Evolutionary conservation across 2,329 filamentous ascomycete species (phyloP).

Genomic region (Claviceps humidiphila): DNA sequence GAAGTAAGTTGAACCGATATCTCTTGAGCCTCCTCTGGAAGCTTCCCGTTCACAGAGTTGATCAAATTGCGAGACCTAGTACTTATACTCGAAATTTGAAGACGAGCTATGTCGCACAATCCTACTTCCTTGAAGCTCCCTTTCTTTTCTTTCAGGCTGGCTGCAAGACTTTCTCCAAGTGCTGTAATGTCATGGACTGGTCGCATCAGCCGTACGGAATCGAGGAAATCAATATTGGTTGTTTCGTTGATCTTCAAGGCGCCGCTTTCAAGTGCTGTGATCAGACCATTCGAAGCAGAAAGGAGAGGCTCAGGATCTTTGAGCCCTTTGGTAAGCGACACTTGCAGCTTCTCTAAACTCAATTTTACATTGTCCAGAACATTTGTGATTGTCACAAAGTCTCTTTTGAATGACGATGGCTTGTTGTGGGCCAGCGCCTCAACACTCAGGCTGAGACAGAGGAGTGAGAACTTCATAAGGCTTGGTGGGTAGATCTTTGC

Average conservation of each 20-base stretch:
- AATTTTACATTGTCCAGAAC: background rate
- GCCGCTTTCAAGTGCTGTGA: background rate
- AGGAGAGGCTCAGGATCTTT: background rate
- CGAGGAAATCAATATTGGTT: background rate
- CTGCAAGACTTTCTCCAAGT: background rate
- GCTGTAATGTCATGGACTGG: background rate
- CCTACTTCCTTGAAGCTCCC: background rate
- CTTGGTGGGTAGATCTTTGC: background rate
- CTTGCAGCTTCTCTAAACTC: background rate
- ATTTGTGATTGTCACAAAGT: background rate
- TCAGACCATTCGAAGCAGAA: background rate
- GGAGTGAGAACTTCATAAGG: conserved; percentile 9
- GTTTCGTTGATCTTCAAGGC: background rate
- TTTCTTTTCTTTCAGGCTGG: background rate
- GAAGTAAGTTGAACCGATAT: background rate
- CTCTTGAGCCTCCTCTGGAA: background rate
- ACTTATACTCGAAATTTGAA: background rate
- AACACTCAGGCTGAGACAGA: background rate
- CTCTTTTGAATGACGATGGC: background rate
- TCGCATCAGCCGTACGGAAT: background rate
- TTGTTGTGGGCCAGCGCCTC: background rate
- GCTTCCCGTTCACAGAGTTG: background rate
- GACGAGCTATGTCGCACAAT: background rate
- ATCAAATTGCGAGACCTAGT: background rate
- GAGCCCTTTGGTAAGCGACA: background rate